phyloP scores from a whole-genome alignment of 306 rosid genomes.

The Comarum palustre region DNA sequence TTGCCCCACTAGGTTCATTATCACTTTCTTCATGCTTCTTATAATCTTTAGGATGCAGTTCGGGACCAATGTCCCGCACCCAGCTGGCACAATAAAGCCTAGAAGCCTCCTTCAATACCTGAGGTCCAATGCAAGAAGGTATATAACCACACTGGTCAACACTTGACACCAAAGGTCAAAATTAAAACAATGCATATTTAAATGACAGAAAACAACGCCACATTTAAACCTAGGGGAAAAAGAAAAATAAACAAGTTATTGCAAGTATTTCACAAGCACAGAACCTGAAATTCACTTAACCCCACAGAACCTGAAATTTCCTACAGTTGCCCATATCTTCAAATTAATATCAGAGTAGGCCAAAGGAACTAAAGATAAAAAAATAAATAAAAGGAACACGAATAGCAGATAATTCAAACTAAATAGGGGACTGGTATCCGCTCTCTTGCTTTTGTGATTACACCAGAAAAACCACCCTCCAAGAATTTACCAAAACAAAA shows the following conservation, averaged over 20 bases:
- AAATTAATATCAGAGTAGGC: background rate
- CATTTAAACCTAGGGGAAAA: background rate
- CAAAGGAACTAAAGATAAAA: background rate
- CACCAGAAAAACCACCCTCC: too few relatives aligned
- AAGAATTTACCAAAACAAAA: background rate
- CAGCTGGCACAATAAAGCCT: slow-evolving; percentile 87
- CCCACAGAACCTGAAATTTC: background rate
- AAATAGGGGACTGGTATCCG: background rate
- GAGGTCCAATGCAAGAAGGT: slow-evolving; percentile 10
- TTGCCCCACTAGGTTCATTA: slow-evolving; percentile 35
- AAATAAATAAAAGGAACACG: background rate
- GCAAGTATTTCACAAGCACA: background rate
- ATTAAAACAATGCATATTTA: background rate
- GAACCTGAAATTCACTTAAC: background rate
- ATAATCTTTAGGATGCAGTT: slow-evolving; percentile 76
- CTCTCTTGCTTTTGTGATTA: background rate
- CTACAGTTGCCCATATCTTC: background rate
- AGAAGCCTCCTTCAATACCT: slow-evolving; percentile 80
- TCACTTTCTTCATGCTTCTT: slow-evolving; percentile 53
- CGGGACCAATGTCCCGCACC: slow-evolving; percentile 94
- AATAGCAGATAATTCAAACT: background rate
- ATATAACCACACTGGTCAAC: slow-evolving; percentile 1
- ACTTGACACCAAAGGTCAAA: background rate
- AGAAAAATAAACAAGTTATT: background rate
- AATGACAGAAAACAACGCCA: background rate